phyloP scores from a whole-genome alignment of 352 stramenopile species.

The Phytophthora podocarpi region DNA sequence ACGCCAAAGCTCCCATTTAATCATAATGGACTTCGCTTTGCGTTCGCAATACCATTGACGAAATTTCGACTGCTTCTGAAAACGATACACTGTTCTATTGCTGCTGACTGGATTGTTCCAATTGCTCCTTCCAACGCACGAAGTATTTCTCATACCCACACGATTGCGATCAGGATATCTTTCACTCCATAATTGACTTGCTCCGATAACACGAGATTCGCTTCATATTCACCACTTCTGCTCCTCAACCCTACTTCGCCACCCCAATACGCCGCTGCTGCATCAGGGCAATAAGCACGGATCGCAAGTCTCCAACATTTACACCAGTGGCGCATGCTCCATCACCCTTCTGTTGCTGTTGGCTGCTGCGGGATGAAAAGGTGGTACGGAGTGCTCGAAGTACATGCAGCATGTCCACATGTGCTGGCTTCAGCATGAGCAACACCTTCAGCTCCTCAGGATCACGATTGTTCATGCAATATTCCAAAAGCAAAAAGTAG shows the following conservation, averaged over 20 bases:
- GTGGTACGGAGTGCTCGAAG: constrained; percentile 48
- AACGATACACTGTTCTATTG: not conserved
- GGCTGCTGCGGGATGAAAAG: constrained; percentile 20
- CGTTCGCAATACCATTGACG: constrained; percentile 9
- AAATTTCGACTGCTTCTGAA: constrained; percentile 14
- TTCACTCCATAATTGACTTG: no score
- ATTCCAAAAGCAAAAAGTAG: constrained; percentile 73
- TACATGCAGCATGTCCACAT: constrained; percentile 66
- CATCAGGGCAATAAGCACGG: constrained; percentile 49
- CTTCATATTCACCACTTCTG: not conserved
- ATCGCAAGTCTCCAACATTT: constrained; percentile 54
- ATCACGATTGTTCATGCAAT: constrained; percentile 59
- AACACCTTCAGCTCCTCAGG: constrained; percentile 52
- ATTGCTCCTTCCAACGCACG: constrained; percentile 9
- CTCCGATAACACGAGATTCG: not conserved
- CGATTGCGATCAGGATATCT: no score
- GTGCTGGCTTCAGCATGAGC: constrained; percentile 53
- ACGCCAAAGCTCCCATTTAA: no score
- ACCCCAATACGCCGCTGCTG: constrained; percentile 36
- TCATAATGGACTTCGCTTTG: not conserved
- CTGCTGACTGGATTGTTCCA: constrained; percentile 1
- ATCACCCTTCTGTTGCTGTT: constrained; percentile 5
- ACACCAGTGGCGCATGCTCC: constrained; percentile 23
- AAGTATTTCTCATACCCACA: no score
- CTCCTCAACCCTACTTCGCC: constrained; percentile 14